A percentile compares a stretch with the other conserved stretches of the same genome.
These are phyloP conservation scores for Sphagnum magellanicum DNA, from an alignment of 228 moss, liverwort and hornwort genomes.

Conservation along the genomic window DNA sequence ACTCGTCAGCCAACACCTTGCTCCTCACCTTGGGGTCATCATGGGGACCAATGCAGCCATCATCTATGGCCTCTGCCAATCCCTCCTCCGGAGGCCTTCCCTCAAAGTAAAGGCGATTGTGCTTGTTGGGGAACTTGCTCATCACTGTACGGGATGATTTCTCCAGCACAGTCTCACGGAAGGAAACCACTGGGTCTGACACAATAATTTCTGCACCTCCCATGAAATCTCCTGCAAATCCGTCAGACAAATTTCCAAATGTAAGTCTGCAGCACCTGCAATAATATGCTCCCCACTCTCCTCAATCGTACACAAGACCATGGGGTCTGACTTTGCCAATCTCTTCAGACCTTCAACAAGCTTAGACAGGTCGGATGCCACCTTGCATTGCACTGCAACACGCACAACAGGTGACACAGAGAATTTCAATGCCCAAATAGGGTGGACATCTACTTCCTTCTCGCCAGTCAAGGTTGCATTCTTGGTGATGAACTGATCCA, in stretches of 20 bases:
- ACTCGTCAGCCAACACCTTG: constrained; percentile 10
- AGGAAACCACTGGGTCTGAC: constrained; percentile 13
- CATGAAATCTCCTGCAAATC: constrained; percentile 21
- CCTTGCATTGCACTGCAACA: constrained; percentile 22
- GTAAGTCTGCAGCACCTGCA: constrained; percentile 25
- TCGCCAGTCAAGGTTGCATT: constrained; percentile 17
- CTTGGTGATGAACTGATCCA: constrained; percentile 22
- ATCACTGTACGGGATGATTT: constrained; percentile 18
- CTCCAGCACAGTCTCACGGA: constrained; percentile 22
- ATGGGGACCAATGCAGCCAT: constrained; percentile 8
- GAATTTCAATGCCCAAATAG: constrained; percentile 26
- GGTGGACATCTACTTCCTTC: constrained; percentile 19
- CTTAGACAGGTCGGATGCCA: constrained; percentile 16
- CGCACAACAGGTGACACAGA: constrained; percentile 19
- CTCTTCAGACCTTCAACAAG: constrained; percentile 24
- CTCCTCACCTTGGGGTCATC: constrained; percentile 4
- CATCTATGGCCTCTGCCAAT: constrained; percentile 20
- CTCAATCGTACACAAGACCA: constrained; percentile 16
- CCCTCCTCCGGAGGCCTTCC: constrained; percentile 22
- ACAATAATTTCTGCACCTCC: constrained; percentile 24
- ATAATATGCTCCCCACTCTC: constrained; percentile 19
- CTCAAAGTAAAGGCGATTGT: constrained; percentile 21
- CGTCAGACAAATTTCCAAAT: constrained; percentile 21
- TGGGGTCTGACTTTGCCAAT: constrained; percentile 24
- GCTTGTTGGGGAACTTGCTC: constrained; percentile 25